Evolutionary conservation across 257 asterid genomes (phyloP).

Genomic region (Solanum appendiculatum): DNA sequence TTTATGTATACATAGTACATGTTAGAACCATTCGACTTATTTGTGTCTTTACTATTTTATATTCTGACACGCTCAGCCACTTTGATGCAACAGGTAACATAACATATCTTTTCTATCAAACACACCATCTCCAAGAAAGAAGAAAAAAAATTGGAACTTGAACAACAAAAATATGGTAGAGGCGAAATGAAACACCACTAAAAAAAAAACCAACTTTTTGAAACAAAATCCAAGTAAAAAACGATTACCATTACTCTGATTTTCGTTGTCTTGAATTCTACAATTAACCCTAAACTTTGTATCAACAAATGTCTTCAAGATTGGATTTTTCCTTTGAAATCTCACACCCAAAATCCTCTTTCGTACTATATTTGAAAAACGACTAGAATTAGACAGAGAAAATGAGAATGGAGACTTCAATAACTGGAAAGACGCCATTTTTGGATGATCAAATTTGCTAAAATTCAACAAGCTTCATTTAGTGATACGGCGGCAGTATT

Average conservation of each 20-base stretch:
- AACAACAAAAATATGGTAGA: neutral
- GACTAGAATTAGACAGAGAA: constrained; percentile 19
- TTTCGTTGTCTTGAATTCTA: constrained; percentile 33
- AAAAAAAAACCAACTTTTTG: neutral
- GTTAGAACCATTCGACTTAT: neutral
- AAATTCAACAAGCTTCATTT: neutral
- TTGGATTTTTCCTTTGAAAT: constrained; percentile 16
- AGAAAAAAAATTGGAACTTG: neutral
- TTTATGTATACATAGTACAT: neutral
- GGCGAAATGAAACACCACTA: neutral
- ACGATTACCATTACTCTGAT: constrained; percentile 41
- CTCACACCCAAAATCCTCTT: constrained; percentile 12
- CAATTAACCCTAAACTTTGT: constrained; percentile 40
- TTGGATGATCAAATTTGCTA: neutral
- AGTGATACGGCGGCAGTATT: neutral
- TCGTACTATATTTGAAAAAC: neutral
- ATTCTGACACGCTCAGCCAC: neutral
- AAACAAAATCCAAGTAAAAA: neutral
- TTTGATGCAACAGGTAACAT: neutral
- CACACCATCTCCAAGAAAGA: neutral
- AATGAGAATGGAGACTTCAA: constrained; percentile 26
- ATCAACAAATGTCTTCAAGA: constrained; percentile 12
- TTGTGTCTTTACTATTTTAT: neutral
- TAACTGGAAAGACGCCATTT: constrained; percentile 60
- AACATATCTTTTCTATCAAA: neutral